phyloP scores from a whole-genome alignment of 768 basidiomycete species.

The Tulasnella sp. region DNA sequence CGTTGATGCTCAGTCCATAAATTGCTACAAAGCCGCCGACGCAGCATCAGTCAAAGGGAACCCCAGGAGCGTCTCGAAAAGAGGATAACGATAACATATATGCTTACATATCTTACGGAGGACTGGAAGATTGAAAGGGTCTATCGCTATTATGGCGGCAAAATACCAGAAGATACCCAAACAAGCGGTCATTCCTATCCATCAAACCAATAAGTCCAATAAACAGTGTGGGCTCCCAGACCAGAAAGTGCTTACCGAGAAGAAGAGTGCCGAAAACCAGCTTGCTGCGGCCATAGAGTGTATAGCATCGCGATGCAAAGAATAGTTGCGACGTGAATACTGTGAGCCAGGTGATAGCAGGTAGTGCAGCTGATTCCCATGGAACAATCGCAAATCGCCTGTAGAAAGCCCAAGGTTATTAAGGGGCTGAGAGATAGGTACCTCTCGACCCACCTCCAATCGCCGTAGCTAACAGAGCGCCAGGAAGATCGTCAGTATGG shows the following conservation, averaged over 20 bases:
- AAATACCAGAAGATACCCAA: background rate
- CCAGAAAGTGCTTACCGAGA: background rate
- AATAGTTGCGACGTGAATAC: background rate
- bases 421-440: background rate
- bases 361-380: background rate
- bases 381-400: background rate
- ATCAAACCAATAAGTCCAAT: background rate
- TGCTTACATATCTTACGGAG: background rate
- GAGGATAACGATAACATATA: too few species aligned
- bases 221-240: background rate
- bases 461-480: background rate
- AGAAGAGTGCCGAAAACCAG: background rate
- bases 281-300: background rate
- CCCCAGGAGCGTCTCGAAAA: background rate
- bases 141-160: background rate
- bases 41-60: background rate
- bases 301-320: background rate
- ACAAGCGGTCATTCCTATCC: background rate
- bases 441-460: background rate
- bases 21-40: background rate
- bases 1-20: background rate
- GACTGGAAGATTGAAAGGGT: background rate
- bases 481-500: background rate
- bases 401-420: background rate
- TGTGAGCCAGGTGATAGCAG: background rate